Conservation (phyloP, 2,329 filamentous ascomycete genomes). For the Passalora sequoiae region DNA sequence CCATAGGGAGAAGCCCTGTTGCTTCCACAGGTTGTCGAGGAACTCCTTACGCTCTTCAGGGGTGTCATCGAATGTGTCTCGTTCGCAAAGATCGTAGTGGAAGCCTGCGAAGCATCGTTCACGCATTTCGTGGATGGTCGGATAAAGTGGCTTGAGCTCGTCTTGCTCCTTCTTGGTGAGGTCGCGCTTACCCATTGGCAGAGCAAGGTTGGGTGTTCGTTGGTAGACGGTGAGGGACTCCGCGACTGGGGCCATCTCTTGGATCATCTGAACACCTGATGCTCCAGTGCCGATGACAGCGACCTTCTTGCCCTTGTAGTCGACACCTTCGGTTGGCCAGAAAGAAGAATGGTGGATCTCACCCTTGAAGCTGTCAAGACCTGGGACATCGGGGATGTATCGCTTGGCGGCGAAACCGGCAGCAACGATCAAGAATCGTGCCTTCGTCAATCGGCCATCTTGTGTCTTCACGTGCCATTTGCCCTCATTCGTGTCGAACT, state of each 20-base stretch:
- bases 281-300: conserved; percentile 62
- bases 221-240: conserved; percentile 56
- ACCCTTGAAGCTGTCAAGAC: conserved; percentile 57
- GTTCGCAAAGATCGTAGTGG: conserved; percentile 51
- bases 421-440: conserved; percentile 51
- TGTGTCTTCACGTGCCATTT: conserved; percentile 50
- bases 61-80: conserved; percentile 48
- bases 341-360: conserved; percentile 43
- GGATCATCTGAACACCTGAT: conserved; percentile 59
- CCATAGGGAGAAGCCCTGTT: conserved; percentile 32
- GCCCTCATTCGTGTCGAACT: conserved; percentile 46
- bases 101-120: conserved; percentile 56
- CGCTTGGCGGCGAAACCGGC: conserved; percentile 56
- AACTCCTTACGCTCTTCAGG: conserved; percentile 42
- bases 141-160: conserved; percentile 37
- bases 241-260: conserved; percentile 45
- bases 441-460: conserved; percentile 48
- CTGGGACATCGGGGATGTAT: conserved; percentile 58
- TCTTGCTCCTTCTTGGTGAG: conserved; percentile 51
- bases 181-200: conserved; percentile 54
- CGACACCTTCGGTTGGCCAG: conserved; percentile 45
- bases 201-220: conserved; percentile 60
- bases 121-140: conserved; percentile 49
- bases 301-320: conserved; percentile 52
- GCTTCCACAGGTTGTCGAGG: conserved; percentile 40